Percentiles rank a stretch among this genome's conserved stretches.
Evolutionary conservation across 2,329 filamentous ascomycete genomes (phyloP).

Genomic region (Harringtonia lauricola): DNA sequence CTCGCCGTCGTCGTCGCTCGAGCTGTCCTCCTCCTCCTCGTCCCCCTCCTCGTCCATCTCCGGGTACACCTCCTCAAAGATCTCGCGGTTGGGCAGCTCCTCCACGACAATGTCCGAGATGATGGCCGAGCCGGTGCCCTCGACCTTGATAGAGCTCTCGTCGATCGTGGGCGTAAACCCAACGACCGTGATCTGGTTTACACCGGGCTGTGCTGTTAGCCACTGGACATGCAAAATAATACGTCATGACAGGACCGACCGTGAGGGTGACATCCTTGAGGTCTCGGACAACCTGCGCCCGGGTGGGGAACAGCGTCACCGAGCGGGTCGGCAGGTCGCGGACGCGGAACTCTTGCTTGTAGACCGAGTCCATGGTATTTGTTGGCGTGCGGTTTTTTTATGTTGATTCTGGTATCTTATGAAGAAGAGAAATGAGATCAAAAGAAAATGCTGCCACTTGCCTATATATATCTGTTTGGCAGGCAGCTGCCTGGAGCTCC

Average conservation of each 20-base stretch:
- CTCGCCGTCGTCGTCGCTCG: slow-evolving; percentile 19
- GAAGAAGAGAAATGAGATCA: not conserved
- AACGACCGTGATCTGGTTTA: slow-evolving; percentile 44
- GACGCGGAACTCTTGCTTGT: slow-evolving; percentile 40
- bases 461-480: too few relatives aligned
- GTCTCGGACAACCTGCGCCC: slow-evolving; percentile 50
- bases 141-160: slow-evolving; percentile 47
- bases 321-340: slow-evolving; percentile 46
- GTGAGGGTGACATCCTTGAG: slow-evolving; percentile 41
- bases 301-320: slow-evolving; percentile 51
- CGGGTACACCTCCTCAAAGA: slow-evolving; percentile 43
- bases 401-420: too few relatives aligned
- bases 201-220: slow-evolving; percentile 29
- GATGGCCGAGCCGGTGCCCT: slow-evolving; percentile 44
- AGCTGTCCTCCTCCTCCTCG: slow-evolving; percentile 26
- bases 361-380: slow-evolving; percentile 24
- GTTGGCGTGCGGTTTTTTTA: too few relatives aligned
- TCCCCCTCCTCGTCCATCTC: slow-evolving; percentile 26
- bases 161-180: slow-evolving; percentile 42
- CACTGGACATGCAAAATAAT: too few relatives aligned
- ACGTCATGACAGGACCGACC: too few relatives aligned
- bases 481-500: too few relatives aligned
- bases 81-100: slow-evolving; percentile 41
- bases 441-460: too few relatives aligned
- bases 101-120: slow-evolving; percentile 54